Percentiles rank a stretch among this genome's conserved stretches.
These are phyloP conservation scores for Curvularia sp. DNA, from an alignment of 2,329 filamentous ascomycete genomes.

Conservation along the genomic window DNA sequence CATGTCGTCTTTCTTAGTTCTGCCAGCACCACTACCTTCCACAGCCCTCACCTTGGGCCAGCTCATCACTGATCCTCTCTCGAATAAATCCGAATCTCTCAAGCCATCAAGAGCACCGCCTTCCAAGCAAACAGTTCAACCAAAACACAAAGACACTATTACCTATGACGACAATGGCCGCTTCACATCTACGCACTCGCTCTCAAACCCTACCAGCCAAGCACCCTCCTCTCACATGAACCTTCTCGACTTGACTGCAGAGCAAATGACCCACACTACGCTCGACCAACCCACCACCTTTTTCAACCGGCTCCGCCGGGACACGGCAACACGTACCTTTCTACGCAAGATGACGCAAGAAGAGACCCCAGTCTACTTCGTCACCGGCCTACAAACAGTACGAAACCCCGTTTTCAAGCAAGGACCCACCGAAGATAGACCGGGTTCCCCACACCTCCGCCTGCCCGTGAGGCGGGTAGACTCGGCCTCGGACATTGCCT, in stretches of 20 bases:
- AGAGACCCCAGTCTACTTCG: constrained; percentile 55
- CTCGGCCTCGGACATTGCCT: constrained; percentile 25
- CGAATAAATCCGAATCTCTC: constrained; percentile 24
- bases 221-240: constrained; percentile 14
- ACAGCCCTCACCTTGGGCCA: constrained; percentile 37
- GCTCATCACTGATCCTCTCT: constrained; percentile 37
- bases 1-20: constrained; percentile 34
- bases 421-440: constrained; percentile 12
- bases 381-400: constrained; percentile 59
- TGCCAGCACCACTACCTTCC: constrained; percentile 36
- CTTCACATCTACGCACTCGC: constrained; percentile 21
- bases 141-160: constrained; percentile 24
- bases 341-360: constrained; percentile 48
- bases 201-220: constrained; percentile 14
- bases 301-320: constrained; percentile 36
- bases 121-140: constrained; percentile 15
- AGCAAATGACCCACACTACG: constrained; percentile 25
- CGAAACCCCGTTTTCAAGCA: constrained; percentile 35
- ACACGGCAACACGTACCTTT: constrained; percentile 28
- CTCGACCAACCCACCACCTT: constrained; percentile 27
- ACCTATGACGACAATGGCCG: constrained; percentile 32
- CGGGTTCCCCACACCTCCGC: constrained; percentile 8
- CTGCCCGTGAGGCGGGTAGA: constrained; percentile 34
- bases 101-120: constrained; percentile 19
- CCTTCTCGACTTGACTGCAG: constrained; percentile 28